Evolutionary conservation across 2,329 filamentous ascomycete species (phyloP).

Genomic region (Triangularia verruculosa): DNA sequence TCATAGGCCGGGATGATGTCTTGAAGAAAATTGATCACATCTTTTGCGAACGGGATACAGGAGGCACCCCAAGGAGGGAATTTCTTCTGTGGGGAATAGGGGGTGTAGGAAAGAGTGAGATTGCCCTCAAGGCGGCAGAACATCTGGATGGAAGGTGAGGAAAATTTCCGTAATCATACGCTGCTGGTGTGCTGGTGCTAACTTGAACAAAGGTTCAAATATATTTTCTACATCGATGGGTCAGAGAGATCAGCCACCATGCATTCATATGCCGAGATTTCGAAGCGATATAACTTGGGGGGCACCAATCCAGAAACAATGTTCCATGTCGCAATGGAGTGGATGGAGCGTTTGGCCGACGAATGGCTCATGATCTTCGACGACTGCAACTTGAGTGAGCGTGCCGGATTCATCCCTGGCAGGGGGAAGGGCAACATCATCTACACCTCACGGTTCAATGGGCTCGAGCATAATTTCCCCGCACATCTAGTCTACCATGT

Average conservation of each 20-base stretch:
- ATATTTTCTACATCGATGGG: constrained; percentile 34
- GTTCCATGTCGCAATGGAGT: constrained; percentile 15
- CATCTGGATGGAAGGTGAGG: constrained; percentile 20
- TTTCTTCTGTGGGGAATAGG: constrained; percentile 31
- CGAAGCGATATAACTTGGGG: background rate
- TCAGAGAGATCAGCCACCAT: constrained; percentile 6
- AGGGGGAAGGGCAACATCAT: constrained; percentile 29
- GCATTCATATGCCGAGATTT: constrained; percentile 23
- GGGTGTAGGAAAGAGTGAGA: constrained; percentile 35
- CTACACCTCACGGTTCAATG: constrained; percentile 28
- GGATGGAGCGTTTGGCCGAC: constrained; percentile 21
- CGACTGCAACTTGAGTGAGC: constrained; percentile 20
- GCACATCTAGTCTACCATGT: constrained; percentile 15
- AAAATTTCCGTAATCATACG: background rate
- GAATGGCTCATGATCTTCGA: constrained; percentile 36
- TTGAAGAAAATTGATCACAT: constrained; percentile 23
- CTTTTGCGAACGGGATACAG: constrained; percentile 15
- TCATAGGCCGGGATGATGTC: constrained; percentile 30
- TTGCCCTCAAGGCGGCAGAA: constrained; percentile 30
- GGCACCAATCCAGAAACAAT: background rate
- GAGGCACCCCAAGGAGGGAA: constrained; percentile 18
- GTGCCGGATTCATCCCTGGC: constrained; percentile 11
- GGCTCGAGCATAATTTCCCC: constrained; percentile 7
- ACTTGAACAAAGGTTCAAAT: constrained; percentile 25
- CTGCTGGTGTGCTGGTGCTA: background rate